Conservation (phyloP, 2,329 filamentous ascomycete genomes). For the Ceratocystis diversiconidia region DNA sequence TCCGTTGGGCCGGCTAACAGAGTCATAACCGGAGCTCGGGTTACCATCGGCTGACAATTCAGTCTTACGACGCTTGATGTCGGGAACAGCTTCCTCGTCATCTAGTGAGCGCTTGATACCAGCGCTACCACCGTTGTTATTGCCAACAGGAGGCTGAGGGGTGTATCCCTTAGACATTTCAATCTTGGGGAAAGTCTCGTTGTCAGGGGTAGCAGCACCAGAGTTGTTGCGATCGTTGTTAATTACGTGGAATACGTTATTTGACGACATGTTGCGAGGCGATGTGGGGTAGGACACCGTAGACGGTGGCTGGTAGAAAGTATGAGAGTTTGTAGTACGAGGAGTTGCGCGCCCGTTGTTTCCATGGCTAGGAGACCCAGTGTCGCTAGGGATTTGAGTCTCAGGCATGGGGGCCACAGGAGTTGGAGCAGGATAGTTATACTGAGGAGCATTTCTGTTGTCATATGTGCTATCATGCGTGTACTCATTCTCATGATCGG, state of each 20-base stretch:
- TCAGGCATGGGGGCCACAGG: conserved; percentile 55
- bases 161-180: conserved; percentile 50
- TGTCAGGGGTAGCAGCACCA: conserved; percentile 48
- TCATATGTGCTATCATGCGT: conserved; percentile 70
- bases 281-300: conserved; percentile 62
- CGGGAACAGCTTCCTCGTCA: conserved; percentile 44
- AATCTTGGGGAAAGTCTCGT: conserved; percentile 57
- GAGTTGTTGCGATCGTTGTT: conserved; percentile 57
- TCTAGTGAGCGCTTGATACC: conserved; percentile 36
- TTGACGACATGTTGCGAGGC: conserved; percentile 57
- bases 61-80: conserved; percentile 69
- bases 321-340: conserved; percentile 57
- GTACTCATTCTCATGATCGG: conserved; percentile 70
- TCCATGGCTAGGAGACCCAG: conserved; percentile 52
- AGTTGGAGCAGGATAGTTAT: conserved; percentile 61
- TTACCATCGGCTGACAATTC: conserved; percentile 41
- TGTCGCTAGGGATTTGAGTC: conserved; percentile 67
- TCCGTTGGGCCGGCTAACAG: conserved; percentile 35
- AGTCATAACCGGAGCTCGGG: conserved; percentile 36
- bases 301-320: conserved; percentile 52
- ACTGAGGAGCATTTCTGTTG: conserved; percentile 49
- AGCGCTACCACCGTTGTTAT: conserved; percentile 44
- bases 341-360: conserved; percentile 73
- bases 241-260: conserved; percentile 80
- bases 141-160: conserved; percentile 42